Conservation (phyloP, 139 green algal genomes). For the Marvania coccoides region DNA sequence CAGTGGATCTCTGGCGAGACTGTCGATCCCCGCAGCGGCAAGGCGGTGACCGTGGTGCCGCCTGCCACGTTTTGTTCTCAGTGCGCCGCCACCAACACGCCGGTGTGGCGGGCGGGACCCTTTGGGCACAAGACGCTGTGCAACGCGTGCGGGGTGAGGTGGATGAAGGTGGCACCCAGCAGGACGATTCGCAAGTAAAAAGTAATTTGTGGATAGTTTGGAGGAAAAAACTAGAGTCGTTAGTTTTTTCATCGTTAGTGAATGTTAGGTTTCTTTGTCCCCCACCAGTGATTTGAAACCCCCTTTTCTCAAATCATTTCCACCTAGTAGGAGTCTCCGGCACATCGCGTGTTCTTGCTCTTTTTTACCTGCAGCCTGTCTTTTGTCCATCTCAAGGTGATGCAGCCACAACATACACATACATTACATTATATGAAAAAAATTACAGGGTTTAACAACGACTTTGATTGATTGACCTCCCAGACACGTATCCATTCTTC, state of each 20-base stretch:
- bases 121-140: slow-evolving; percentile 76
- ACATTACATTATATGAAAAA: too few relatives aligned
- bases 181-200: not conserved
- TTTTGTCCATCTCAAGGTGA: too few relatives aligned
- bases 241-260: not conserved
- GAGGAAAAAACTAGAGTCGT: too few relatives aligned
- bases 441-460: too few relatives aligned
- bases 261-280: not conserved
- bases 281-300: too few relatives aligned
- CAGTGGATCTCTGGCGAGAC: slow-evolving; percentile 17
- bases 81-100: slow-evolving; percentile 13
- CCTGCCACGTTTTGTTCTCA: slow-evolving; percentile 30
- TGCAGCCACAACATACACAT: too few relatives aligned
- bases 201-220: not conserved
- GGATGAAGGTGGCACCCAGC: slow-evolving; percentile 22
- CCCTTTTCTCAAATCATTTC: too few relatives aligned
- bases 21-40: slow-evolving; percentile 20
- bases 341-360: not conserved
- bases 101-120: slow-evolving; percentile 62
- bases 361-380: not conserved
- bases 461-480: too few relatives aligned
- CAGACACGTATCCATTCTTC: too few relatives aligned
- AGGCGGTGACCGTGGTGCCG: not conserved
- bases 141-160: slow-evolving; percentile 73
- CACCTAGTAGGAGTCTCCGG: too few relatives aligned